Conservation (phyloP, 306 rosid species). For the Prunus mira region DNA sequence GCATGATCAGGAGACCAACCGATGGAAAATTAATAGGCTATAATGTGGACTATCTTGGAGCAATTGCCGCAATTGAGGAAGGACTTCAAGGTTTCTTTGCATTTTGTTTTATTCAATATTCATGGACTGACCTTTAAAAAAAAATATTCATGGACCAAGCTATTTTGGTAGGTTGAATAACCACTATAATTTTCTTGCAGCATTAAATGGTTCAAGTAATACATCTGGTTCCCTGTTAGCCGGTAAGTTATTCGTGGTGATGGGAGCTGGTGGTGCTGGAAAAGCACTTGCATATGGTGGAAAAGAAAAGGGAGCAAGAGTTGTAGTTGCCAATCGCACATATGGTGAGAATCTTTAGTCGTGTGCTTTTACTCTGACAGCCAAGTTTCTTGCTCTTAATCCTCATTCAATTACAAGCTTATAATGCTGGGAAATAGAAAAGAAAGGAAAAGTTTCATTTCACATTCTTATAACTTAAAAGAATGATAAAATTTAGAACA, state of each 20-base stretch:
- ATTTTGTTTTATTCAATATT: neutral
- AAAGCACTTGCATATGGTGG: constrained; percentile 76
- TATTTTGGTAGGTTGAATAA: neutral
- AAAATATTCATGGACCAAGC: neutral
- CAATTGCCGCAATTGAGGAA: constrained; percentile 66
- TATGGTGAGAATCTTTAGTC: constrained; percentile 32
- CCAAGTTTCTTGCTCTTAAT: neutral
- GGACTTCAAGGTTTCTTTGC: constrained; percentile 47
- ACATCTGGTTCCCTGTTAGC: constrained; percentile 46
- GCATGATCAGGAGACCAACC: constrained; percentile 57
- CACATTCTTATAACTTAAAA: too few relatives aligned
- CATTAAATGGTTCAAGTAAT: constrained; percentile 18
- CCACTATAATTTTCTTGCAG: constrained; percentile 19
- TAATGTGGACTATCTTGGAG: constrained; percentile 65
- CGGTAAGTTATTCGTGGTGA: constrained; percentile 57
- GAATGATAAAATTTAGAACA: too few relatives aligned
- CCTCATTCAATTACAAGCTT: neutral
- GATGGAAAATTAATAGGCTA: constrained; percentile 57
- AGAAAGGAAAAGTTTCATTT: neutral
- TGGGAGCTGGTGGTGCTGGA: constrained; percentile 82
- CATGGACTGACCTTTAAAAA: neutral
- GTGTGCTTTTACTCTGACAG: neutral
- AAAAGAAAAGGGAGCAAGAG: constrained; percentile 73
- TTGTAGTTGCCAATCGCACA: constrained; percentile 65
- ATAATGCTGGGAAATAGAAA: neutral